A percentile compares a stretch with the other conserved stretches of the same genome.
phyloP scores from a whole-genome alignment of 257 asterid species.

The Petrea volubilis region DNA sequence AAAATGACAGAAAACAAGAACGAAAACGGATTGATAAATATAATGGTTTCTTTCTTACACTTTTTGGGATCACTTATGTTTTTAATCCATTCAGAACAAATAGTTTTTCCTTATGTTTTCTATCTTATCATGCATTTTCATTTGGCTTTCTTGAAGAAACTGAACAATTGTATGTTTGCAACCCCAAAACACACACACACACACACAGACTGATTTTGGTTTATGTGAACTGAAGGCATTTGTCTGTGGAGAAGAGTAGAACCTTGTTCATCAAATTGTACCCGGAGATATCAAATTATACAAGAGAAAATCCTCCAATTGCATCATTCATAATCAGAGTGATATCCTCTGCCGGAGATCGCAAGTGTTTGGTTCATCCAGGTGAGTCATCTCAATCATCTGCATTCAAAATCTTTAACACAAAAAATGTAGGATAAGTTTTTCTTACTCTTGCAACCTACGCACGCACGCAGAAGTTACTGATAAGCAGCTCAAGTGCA shows the following conservation, averaged over 20 bases:
- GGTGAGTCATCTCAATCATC: conserved; percentile 37
- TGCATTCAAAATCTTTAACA: neutral
- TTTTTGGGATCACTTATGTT: neutral
- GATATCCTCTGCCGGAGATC: conserved; percentile 75
- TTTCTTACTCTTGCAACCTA: neutral
- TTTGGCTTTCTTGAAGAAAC: neutral
- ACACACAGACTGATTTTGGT: neutral
- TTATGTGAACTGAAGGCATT: conserved; percentile 61
- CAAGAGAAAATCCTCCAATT: conserved; percentile 81
- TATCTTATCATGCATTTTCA: neutral
- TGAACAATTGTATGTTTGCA: neutral
- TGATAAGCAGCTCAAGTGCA: conserved; percentile 79
- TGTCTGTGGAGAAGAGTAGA: conserved; percentile 86
- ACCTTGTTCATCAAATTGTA: conserved; percentile 60
- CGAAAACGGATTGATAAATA: neutral
- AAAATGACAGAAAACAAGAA: neutral
- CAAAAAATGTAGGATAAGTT: neutral
- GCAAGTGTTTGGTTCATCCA: conserved; percentile 82
- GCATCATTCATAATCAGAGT: conserved; percentile 77
- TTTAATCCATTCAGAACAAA: neutral
- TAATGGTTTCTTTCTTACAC: neutral
- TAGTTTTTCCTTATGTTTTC: neutral
- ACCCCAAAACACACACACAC: neutral
- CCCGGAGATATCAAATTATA: conserved; percentile 73
- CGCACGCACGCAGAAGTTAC: conserved; percentile 56